Evolutionary conservation across 331 rosid species (phyloP).

Genomic region (Arachis monticola): DNA sequence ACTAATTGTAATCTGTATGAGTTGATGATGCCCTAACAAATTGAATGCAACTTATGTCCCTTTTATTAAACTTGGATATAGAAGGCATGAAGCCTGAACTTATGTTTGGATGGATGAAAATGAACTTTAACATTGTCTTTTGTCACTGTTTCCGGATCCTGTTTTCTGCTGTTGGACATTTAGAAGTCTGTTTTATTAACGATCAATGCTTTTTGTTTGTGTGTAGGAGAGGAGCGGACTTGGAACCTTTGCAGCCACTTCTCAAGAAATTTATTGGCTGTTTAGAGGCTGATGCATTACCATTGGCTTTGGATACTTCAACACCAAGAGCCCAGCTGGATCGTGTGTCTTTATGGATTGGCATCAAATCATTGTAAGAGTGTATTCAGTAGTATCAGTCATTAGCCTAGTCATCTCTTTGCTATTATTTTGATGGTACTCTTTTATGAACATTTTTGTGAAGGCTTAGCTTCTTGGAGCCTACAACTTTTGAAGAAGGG

Average conservation of each 20-base stretch:
- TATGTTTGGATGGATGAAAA: conserved; percentile 27
- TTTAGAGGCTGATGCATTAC: conserved; percentile 76
- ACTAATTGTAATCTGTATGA: conserved; percentile 25
- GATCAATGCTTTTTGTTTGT: conserved; percentile 25
- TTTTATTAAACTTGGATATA: conserved; percentile 11
- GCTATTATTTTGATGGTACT: conserved; percentile 35
- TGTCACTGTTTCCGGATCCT: conserved; percentile 23
- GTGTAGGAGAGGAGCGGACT: conserved; percentile 74
- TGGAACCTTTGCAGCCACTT: conserved; percentile 95
- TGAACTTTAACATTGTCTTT: conserved; percentile 22
- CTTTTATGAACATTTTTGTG: conserved; percentile 39
- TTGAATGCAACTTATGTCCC: conserved; percentile 8
- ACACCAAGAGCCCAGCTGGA: conserved; percentile 72
- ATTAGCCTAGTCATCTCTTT: conserved; percentile 1
- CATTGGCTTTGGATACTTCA: conserved; percentile 56
- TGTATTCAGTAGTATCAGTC: conserved; percentile 38
- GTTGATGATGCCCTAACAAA: conserved; percentile 26
- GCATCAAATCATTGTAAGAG: conserved; percentile 86
- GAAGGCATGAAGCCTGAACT: conserved; percentile 23
- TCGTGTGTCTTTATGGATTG: conserved; percentile 86
- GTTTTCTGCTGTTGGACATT: conserved; percentile 21
- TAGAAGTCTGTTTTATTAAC: conserved; percentile 23
- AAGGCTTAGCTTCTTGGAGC: conserved; percentile 96
- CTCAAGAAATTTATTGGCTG: conserved; percentile 78
- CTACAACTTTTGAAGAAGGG: conserved; percentile 98